Percentiles rank a stretch among this genome's conserved stretches.
Conservation (phyloP, 2,329 filamentous ascomycete species). For the Emmonsiellopsis sp. region DNA sequence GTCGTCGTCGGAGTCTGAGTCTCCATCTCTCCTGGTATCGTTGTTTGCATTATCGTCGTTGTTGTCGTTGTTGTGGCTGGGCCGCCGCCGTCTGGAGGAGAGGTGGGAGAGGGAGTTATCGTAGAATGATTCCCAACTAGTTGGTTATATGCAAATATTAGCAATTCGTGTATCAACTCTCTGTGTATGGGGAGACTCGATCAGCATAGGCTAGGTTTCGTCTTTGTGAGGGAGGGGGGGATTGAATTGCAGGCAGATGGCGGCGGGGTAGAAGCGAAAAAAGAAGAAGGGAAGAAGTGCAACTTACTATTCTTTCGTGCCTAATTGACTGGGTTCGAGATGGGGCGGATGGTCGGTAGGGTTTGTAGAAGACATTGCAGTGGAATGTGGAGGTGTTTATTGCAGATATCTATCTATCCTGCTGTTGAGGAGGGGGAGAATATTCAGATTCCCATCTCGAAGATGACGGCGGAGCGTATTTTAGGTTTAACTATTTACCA, state of each 20-base stretch:
- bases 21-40: constrained; percentile 3
- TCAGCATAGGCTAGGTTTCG: neutral
- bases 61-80: constrained; percentile 4
- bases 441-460: too few species aligned
- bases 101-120: constrained; percentile 32
- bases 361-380: neutral
- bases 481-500: too few species aligned
- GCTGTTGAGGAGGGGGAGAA: neutral
- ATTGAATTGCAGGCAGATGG: neutral
- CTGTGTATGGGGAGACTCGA: too few species aligned
- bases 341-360: constrained; percentile 43
- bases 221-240: too few species aligned
- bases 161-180: neutral
- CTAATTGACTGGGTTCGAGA: constrained; percentile 69
- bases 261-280: neutral
- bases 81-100: constrained; percentile 18
- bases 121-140: constrained; percentile 56
- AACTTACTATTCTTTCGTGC: constrained; percentile 80
- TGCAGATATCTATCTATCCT: neutral
- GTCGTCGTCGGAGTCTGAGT: constrained; percentile 55
- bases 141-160: neutral
- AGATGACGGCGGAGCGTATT: too few species aligned
- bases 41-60: constrained; percentile 5
- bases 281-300: neutral
- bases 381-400: too few species aligned